Evolutionary conservation across 306 rosid species (phyloP), one percentile per base, ranked within the genome.

Genomic region (Astragalus glycyphyllos): DNA sequence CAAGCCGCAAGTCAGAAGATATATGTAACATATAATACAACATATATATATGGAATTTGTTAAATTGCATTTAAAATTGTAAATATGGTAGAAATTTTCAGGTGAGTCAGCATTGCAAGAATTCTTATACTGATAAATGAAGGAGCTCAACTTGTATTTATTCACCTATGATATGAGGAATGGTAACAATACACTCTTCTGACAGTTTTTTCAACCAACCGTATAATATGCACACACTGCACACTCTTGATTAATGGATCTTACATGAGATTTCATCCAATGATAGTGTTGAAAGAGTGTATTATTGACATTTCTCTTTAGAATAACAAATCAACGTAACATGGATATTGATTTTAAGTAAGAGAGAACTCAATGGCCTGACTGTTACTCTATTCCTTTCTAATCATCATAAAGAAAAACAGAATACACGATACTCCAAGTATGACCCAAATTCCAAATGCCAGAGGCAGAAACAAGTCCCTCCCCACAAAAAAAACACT

Each of bases 301-400:
- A 29, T 31, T 47, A 44, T n/a, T 45, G 32, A 9, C 48, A 32
- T 71, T 58, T 45, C 37, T 32, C 58, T 31, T 44, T 10, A 16
- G 26, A 58, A 58, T 9, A 59, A 51, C 38, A 68, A 70, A 10
- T 17, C 29, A 72, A 65, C 14, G 51, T 42, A 15, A 16, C 58
- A 41, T 26, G 62, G 54, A 61, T 5, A 13, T 50, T 62, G 32
- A 16, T 50, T 26, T 37, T 60, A 61, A 49, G 44, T 8, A 73
- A n/a, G 13, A 6, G 40, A 0, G 54, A 49, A 73, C 46, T 67
- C 73, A 65, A 65, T 23, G 15, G 12, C 29, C 11, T 54, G 23
- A 4, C 13, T 56, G 12, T 9, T 55, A 10, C 10, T 15, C 11
- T 35, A 32, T 31, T 41, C 41, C 15, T 15, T 68, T 23, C 38